A percentile compares a stretch with the other conserved stretches of the same genome.
Conservation (phyloP, 345 rosid genomes). For the Eucalyptus erythrocorys region DNA sequence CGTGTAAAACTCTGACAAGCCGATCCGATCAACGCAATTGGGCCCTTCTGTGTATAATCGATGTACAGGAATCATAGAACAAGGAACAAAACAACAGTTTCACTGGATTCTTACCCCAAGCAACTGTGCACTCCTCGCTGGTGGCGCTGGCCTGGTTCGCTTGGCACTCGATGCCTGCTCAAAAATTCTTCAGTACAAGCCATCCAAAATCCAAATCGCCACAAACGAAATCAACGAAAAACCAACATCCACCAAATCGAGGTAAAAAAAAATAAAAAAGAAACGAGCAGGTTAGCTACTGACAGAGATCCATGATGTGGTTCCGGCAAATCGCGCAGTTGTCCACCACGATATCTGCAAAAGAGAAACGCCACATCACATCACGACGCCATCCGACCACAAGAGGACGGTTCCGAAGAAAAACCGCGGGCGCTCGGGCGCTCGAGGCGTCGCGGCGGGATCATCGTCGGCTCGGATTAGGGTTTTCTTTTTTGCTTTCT, state of each 20-base stretch:
- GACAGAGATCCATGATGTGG: constrained; percentile 96
- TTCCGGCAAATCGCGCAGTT: constrained; percentile 97
- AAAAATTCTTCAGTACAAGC: background rate
- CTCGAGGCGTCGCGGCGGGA: background rate
- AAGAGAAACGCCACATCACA: background rate
- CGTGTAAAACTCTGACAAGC: background rate
- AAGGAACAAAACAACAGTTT: background rate
- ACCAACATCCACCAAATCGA: background rate
- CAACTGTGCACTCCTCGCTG: constrained; percentile 96
- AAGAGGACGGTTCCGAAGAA: background rate
- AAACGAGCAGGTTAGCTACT: background rate
- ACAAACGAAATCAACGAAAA: background rate
- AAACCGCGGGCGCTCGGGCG: background rate
- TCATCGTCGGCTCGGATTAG: background rate
- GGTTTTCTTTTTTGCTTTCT: background rate
- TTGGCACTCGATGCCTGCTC: constrained; percentile 86
- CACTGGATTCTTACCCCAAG: constrained; percentile 58
- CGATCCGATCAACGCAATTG: background rate
- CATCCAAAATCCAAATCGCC: background rate
- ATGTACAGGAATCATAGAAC: background rate
- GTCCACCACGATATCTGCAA: constrained; percentile 88
- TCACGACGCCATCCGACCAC: background rate
- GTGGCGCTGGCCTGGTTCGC: constrained; percentile 93
- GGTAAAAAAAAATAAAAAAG: background rate
- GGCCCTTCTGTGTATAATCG: background rate